Base-by-base conservation (phyloP, 2,329 filamentous ascomycete species). In the Alternaria arbusti region DNA sequence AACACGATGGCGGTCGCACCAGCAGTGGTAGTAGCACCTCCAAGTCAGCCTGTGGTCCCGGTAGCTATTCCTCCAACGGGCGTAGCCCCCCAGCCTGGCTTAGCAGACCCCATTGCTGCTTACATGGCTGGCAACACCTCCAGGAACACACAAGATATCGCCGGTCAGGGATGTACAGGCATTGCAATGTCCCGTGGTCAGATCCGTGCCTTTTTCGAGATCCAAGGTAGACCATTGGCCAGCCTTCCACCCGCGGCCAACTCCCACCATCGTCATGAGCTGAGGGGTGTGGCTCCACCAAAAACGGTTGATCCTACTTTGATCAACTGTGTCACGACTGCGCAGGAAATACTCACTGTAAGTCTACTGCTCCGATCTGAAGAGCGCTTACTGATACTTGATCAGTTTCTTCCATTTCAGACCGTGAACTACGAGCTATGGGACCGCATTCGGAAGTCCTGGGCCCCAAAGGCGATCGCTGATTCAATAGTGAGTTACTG, bases 171-270 rank as follows among this genome's bases (percentile, higher is more conserved):
- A 12, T 43, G 12, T 17, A 26, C 40, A 17, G 40, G 20, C n/a
- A 20, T 55, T 17, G 52, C 52, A 17, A 55, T 55, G 52, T 55
- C 52, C 11, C 52, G 40, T 44, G 36, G 52, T 9, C 52, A 55
- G 23, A 55, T 55, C 32, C 52, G 52, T 26, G 52, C 52, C 22
- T 36, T 43, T 44, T 12, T 55, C 4, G 52, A 55, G 52, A 26
- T 44, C 2, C 22, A 43, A 17, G 52, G 36, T 5, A 40, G 22
- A 10, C 22, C 32, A 11, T 25, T 55, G n/a, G 26, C n/a, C 13
- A 28, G 25, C 17, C 52, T 55, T 23, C 52, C 52, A 30, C 9
- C 52, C 4, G 26, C 36, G 17, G 52, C 52, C 15, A 55, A 45
- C 23, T 55, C 23, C 36, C 10, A 28, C 4, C 15, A 13, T 43